Conservation (phyloP, 805 yeast genomes). For the Maudiozyma bulderi region DNA sequence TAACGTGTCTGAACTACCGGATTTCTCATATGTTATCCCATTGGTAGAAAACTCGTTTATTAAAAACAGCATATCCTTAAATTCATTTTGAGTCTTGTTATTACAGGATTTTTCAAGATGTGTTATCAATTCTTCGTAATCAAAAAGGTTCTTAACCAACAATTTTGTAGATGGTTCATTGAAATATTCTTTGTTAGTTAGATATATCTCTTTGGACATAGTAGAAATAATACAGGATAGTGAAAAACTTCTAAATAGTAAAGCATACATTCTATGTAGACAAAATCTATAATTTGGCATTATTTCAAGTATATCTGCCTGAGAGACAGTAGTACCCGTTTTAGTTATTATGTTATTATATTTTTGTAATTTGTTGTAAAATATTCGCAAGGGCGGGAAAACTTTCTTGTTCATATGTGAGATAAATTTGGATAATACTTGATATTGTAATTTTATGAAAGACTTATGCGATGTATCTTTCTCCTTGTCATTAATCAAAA, state of each 20-base stretch:
- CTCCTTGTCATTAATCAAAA: constrained; percentile 23
- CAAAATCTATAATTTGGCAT: constrained; percentile 12
- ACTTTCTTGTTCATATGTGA: constrained; percentile 19
- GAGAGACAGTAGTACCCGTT: constrained; percentile 4
- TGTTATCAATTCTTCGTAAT: constrained; percentile 14
- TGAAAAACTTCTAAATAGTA: constrained; percentile 14
- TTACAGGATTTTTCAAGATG: constrained; percentile 14
- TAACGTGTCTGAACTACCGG: constrained; percentile 3
- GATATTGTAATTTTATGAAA: constrained; percentile 23
- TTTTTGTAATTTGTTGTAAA: constrained; percentile 19
- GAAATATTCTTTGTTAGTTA: constrained; percentile 19
- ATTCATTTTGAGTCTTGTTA: neutral
- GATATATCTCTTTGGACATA: constrained; percentile 19
- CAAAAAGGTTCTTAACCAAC: constrained; percentile 16
- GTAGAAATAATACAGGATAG: constrained; percentile 12
- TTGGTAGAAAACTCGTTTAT: constrained; percentile 2
- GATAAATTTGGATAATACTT: constrained; percentile 21
- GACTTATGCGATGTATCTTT: constrained; percentile 19
- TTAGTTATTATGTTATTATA: constrained; percentile 12
- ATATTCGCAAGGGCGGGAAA: constrained; percentile 16
- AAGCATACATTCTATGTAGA: constrained; percentile 39
- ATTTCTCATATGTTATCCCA: constrained; percentile 1
- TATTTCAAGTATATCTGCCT: neutral
- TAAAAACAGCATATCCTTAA: neutral
- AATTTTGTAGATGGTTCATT: constrained; percentile 12